These are phyloP conservation scores for Teratosphaeria nubilosa DNA, from an alignment of 2,329 filamentous ascomycete genomes.

Conservation along the genomic window DNA sequence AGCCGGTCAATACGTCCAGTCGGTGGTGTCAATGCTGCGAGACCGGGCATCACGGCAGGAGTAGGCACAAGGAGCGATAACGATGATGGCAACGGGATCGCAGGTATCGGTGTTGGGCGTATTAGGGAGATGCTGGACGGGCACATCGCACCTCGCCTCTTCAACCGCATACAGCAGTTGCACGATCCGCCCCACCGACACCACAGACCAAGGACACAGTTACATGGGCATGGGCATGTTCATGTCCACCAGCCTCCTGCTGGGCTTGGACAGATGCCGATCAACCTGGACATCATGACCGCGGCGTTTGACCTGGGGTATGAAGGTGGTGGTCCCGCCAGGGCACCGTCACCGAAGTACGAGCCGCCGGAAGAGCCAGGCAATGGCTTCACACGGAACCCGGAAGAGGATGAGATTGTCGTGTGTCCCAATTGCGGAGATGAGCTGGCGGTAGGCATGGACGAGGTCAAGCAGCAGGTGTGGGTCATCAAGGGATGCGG, in stretches of 20 bases:
- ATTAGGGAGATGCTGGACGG: slow-evolving; percentile 6
- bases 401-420: slow-evolving; percentile 59
- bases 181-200: neutral
- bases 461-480: slow-evolving; percentile 63
- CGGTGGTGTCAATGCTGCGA: slow-evolving; percentile 13
- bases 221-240: neutral
- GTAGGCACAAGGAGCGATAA: slow-evolving; percentile 11
- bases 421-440: slow-evolving; percentile 80
- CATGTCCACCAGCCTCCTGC: neutral
- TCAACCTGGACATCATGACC: slow-evolving; percentile 28
- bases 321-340: slow-evolving; percentile 13
- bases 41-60: slow-evolving; percentile 15
- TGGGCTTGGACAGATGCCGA: slow-evolving; percentile 6
- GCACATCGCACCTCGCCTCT: neutral
- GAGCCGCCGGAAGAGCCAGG: slow-evolving; percentile 55
- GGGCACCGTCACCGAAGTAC: slow-evolving; percentile 39
- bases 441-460: slow-evolving; percentile 65
- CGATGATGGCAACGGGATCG: slow-evolving; percentile 3
- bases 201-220: neutral
- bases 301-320: slow-evolving; percentile 36
- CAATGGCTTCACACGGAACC: slow-evolving; percentile 72
- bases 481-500: slow-evolving; percentile 88
- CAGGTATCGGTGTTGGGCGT: slow-evolving; percentile 1
- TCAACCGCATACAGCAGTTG: neutral
- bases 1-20: slow-evolving; percentile 8